Evolutionary conservation across 768 basidiomycete species (phyloP).

Genomic region (Atractiella rhizophila): DNA sequence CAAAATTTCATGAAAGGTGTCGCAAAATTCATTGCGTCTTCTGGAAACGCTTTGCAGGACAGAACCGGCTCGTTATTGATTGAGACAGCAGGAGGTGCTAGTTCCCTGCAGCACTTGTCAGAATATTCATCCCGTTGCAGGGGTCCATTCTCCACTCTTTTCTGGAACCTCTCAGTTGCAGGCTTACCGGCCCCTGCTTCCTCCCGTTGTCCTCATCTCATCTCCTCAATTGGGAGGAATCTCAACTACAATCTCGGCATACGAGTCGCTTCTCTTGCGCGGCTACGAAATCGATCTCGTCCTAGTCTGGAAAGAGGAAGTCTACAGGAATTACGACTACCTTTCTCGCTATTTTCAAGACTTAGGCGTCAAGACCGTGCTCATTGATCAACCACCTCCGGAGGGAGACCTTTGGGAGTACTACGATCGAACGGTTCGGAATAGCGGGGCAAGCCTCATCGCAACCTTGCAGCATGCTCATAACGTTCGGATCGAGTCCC

Average conservation of each 20-base stretch:
- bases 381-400: conserved; percentile 19
- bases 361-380: conserved; percentile 26
- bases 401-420: conserved; percentile 34
- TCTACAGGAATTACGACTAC: conserved; percentile 71
- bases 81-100: not conserved
- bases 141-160: conserved; percentile 71
- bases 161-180: conserved; percentile 64
- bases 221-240: conserved; percentile 82
- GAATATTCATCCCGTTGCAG: conserved; percentile 24
- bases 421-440: conserved; percentile 27
- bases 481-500: conserved; percentile 36
- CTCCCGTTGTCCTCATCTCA: conserved; percentile 67
- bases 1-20: no score
- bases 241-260: conserved; percentile 70
- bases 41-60: no score
- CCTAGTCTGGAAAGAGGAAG: conserved; percentile 55
- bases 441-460: conserved; percentile 25
- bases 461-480: conserved; percentile 41
- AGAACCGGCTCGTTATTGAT: no score
- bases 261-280: conserved; percentile 68
- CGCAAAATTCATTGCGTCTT: no score
- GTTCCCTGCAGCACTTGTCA: not conserved
- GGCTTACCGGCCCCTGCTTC: conserved; percentile 56
- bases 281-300: conserved; percentile 72
- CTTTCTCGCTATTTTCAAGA: conserved; percentile 53